These are phyloP conservation scores for Eucalyptus microcorys DNA, from an alignment of 345 rosid genomes.

Conservation along the genomic window DNA sequence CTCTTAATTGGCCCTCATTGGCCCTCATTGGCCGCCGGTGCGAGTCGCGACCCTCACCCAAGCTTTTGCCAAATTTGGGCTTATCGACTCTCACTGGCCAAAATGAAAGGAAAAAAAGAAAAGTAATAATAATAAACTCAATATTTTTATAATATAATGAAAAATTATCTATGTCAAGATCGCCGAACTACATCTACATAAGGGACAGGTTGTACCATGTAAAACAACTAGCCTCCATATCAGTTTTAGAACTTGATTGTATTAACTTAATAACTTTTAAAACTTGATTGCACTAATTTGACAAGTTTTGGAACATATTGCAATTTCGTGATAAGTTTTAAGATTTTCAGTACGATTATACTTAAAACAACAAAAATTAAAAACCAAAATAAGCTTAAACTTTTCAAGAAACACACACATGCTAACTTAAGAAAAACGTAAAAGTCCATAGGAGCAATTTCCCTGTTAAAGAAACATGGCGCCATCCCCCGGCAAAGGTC, in stretches of 20 bases:
- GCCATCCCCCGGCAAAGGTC: accelerated
- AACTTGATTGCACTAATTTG: too few species aligned
- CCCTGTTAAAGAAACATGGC: background rate
- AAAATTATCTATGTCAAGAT: accelerated
- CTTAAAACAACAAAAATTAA: too few species aligned
- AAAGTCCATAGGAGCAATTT: background rate
- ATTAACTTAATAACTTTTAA: accelerated
- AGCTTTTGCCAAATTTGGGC: too few species aligned
- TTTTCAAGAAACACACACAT: accelerated
- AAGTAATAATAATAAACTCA: too few species aligned
- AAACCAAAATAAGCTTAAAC: too few species aligned
- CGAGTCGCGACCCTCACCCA: accelerated
- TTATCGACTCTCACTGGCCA: accelerated
- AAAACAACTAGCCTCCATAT: accelerated
- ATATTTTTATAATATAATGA: too few species aligned
- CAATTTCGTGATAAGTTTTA: too few species aligned
- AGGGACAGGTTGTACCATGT: accelerated
- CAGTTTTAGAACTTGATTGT: too few species aligned
- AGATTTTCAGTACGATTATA: accelerated
- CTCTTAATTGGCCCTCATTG: accelerated
- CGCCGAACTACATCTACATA: accelerated
- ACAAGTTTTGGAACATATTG: too few species aligned
- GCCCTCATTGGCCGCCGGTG: too few species aligned
- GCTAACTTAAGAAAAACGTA: background rate
- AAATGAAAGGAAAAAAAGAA: too few species aligned